These are phyloP conservation scores for Teratosphaeria destructans DNA, from an alignment of 2,329 filamentous ascomycete species.

Conservation along the genomic window DNA sequence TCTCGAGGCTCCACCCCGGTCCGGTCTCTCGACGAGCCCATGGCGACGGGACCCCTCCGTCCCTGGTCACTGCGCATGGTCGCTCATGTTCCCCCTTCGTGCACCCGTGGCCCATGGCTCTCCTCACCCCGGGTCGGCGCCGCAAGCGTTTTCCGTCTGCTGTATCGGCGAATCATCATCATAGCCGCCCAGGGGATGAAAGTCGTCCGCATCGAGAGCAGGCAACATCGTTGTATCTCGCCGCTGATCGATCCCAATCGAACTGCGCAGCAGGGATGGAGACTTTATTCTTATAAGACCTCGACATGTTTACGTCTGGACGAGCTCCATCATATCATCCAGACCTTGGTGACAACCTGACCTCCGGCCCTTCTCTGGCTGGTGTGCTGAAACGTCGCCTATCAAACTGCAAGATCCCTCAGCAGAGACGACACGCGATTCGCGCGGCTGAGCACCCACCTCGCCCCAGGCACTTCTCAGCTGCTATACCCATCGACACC, in stretches of 20 bases:
- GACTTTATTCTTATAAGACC: not conserved
- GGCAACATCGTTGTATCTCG: not conserved
- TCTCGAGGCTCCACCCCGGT: not conserved
- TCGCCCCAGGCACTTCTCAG: not conserved
- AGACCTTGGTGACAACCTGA: not conserved
- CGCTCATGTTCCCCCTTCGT: not conserved
- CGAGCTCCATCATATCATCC: not conserved
- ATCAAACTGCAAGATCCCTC: not conserved
- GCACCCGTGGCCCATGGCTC: not conserved
- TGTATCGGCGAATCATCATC: not conserved
- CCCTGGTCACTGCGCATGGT: not conserved
- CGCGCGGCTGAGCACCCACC: not conserved
- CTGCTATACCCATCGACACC: not conserved
- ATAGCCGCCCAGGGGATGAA: not conserved
- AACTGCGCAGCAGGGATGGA: not conserved
- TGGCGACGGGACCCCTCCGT: not conserved
- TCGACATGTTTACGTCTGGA: not conserved
- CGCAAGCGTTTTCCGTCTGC: not conserved
- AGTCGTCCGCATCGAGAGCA: not conserved
- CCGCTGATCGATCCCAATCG: not conserved
- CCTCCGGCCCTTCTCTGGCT: not conserved
- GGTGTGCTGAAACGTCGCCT: not conserved
- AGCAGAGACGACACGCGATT: not conserved
- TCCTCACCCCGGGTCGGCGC: not conserved
- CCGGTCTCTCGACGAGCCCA: not conserved